Base-by-base conservation (phyloP, 257 asterid genomes). In the Datura wrightii region DNA sequence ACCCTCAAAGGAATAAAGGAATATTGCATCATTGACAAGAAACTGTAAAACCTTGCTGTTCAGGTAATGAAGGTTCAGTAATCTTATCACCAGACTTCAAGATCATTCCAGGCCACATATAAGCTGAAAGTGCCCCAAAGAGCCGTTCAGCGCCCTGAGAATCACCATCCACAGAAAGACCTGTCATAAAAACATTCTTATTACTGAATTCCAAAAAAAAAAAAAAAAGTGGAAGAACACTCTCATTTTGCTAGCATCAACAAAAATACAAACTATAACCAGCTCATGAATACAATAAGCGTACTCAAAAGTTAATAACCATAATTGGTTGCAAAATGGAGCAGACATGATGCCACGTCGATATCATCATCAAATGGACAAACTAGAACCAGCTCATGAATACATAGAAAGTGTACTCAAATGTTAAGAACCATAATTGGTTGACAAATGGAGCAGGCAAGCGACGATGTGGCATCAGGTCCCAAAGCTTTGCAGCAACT, bases 41-140 rank as follows among this genome's bases (percentile, higher is more conserved):
- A 80, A 53, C 54, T 52, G 16, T 7, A 56, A 36, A 82, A 97
- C 98, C 99, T 93, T 94, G 93, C 63, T 86, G 90, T 81, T 93
- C 94, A 5, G 97, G 94, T 86, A 97, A 86, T 56, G 93, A 90
- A 58, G 99, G 98, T 85, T 90, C 93, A 39, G 84, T 85, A 71
- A 95, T 92, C 91, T 86, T 94, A 87, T 97, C 97, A 62, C 98
- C 99, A 67, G 98, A 97, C 65, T 93, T 97, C 87, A 97, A 89
- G 82, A 93, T 84, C 99, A 97, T 95, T 85, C 99, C 98, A 63
- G 98, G 97, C 98, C 99, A 97, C 97, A 94, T 93, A 88, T 92
- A 94, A 84, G 99, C 97, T 86, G 97, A 90, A 66, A 97, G 96
- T 71, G 98, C 99, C 84, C 97, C 98, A 84, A 79, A 90, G 83